Evolutionary conservation across 345 rosid genomes (phyloP).

Genomic region (Cardamine chenopodiifolia): DNA sequence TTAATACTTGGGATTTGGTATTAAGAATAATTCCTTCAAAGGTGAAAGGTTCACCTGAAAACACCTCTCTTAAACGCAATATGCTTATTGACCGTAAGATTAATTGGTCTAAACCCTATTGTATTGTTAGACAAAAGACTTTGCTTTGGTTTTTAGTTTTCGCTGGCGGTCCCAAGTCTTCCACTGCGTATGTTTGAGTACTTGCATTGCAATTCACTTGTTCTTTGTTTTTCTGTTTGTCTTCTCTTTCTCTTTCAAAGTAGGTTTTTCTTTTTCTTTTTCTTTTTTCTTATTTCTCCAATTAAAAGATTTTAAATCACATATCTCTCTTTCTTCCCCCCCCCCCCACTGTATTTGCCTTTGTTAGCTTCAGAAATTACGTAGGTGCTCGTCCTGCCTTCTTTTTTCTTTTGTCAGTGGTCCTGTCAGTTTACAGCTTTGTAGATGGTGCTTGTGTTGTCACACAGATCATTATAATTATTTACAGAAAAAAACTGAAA

Average conservation of each 20-base stretch:
- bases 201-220: conserved; percentile 24
- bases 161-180: conserved; percentile 23
- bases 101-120: not conserved
- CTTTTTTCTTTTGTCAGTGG: not conserved
- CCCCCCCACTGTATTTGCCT: not conserved
- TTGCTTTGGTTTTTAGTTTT: conserved; percentile 19
- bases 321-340: not conserved
- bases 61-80: not conserved
- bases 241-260: not conserved
- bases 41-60: conserved; percentile 10
- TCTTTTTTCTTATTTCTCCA: not conserved
- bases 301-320: not conserved
- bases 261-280: not conserved
- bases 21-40: conserved; percentile 11
- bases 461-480: not conserved
- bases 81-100: not conserved
- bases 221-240: not conserved
- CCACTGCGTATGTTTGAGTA: conserved; percentile 25
- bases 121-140: conserved; percentile 6
- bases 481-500: conserved; percentile 3
- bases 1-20: conserved; percentile 20
- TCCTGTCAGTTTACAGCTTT: conserved; percentile 4
- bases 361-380: not conserved
- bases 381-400: conserved; percentile 25
- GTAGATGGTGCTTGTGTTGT: not conserved